phyloP scores from a whole-genome alignment of 1,284 basidiomycete genomes.

The Meripilus lineatus region DNA sequence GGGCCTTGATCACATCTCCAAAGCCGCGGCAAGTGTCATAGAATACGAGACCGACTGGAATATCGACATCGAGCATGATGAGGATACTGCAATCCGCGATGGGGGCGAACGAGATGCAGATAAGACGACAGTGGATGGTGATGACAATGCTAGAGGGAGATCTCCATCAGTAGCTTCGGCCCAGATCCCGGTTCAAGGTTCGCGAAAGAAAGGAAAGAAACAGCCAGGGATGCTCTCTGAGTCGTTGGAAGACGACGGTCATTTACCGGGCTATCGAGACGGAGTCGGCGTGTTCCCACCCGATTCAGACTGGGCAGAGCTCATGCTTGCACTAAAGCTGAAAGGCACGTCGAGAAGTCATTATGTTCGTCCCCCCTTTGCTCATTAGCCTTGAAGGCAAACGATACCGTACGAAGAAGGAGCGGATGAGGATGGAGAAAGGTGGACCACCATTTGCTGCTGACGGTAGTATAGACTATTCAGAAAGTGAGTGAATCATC shows the following conservation, averaged over 20 bases:
- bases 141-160: constrained; percentile 22
- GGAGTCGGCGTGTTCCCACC: constrained; percentile 67
- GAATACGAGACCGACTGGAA: constrained; percentile 81
- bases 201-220: constrained; percentile 19
- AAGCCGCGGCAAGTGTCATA: constrained; percentile 64
- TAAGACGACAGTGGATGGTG: constrained; percentile 22
- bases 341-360: constrained; percentile 43
- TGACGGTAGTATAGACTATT: constrained; percentile 73
- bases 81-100: constrained; percentile 49
- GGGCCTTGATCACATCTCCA: constrained; percentile 67
- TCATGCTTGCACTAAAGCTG: constrained; percentile 66
- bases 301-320: constrained; percentile 59
- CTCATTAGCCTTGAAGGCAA: constrained; percentile 46
- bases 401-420: constrained; percentile 73
- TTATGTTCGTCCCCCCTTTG: background rate
- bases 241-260: constrained; percentile 58
- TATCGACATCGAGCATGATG: constrained; percentile 71
- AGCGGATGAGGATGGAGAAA: constrained; percentile 65
- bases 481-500: constrained; percentile 43
- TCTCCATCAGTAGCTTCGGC: constrained; percentile 26
- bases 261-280: constrained; percentile 69
- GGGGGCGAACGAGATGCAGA: constrained; percentile 29
- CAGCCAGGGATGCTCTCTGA: constrained; percentile 38
- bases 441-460: constrained; percentile 60
- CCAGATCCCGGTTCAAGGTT: constrained; percentile 10